Conservation (phyloP, 2,329 filamentous ascomycete genomes). For the Penicillium freii region DNA sequence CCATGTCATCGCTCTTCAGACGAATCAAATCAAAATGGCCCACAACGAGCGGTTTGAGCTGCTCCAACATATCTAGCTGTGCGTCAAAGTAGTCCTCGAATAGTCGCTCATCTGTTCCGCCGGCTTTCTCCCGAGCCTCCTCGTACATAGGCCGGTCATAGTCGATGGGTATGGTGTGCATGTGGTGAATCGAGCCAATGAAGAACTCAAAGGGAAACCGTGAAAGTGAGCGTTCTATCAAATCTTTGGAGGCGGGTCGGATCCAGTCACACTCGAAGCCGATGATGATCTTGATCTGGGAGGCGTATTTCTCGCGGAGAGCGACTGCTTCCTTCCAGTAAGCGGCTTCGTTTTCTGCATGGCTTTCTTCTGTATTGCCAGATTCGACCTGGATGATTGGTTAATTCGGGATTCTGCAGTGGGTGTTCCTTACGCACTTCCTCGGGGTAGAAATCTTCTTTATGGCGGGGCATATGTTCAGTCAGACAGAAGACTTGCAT, state of each 20-base stretch:
- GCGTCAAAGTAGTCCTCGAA: slow-evolving; percentile 85
- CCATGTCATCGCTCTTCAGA: slow-evolving; percentile 69
- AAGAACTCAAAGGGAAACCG: slow-evolving; percentile 78
- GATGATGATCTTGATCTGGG: slow-evolving; percentile 73
- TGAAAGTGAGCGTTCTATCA: slow-evolving; percentile 59
- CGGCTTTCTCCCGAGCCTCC: slow-evolving; percentile 56
- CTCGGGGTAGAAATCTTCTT: slow-evolving; percentile 85
- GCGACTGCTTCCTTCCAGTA: slow-evolving; percentile 75
- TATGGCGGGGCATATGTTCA: slow-evolving; percentile 87
- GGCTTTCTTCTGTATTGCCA: slow-evolving; percentile 31
- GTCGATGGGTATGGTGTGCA: slow-evolving; percentile 83
- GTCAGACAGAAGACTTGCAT: slow-evolving; percentile 85
- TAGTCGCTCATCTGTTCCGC: slow-evolving; percentile 67
- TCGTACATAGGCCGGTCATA: slow-evolving; percentile 70
- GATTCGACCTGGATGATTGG: slow-evolving; percentile 29
- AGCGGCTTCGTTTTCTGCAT: slow-evolving; percentile 52
- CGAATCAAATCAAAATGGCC: slow-evolving; percentile 94
- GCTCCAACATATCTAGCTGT: slow-evolving; percentile 75
- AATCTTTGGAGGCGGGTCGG: slow-evolving; percentile 60
- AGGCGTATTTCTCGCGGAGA: slow-evolving; percentile 67
- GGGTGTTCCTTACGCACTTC: slow-evolving; percentile 55
- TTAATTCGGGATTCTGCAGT: background rate
- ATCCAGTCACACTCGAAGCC: slow-evolving; percentile 96
- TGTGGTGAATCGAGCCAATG: slow-evolving; percentile 89
- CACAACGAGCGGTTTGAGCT: slow-evolving; percentile 71